Base-by-base conservation (phyloP, 176 grass and related monocot genomes). In the Oropetium thomaeum region DNA sequence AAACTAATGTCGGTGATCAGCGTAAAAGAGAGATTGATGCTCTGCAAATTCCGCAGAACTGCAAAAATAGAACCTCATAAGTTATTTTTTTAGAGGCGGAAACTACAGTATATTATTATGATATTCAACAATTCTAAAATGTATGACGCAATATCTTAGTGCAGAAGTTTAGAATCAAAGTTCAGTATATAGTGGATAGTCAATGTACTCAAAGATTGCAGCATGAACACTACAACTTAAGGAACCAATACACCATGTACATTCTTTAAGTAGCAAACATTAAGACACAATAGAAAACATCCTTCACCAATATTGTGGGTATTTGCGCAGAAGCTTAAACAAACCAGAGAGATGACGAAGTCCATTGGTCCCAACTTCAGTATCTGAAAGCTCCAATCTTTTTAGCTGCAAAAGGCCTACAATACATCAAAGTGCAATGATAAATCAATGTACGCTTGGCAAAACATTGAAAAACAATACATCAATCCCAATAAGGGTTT, bases 371-470 rank as follows among this genome's bases (percentile, higher is more conserved):
- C 96, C 96, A 26, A 92, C 87, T 74, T 74, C 89, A 43, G 91
- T 99, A 43, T 99, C 96, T 8, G 96, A 99, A 65, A 99, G 81
- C 70, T 90, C 92, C 80, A 99, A 86, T 75, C 58, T 88, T 90
- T 73, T 90, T 73, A 99, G 60, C 55, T 87, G 84, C 42, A 92
- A 8, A 66, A 96, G 87, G 70, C 82, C 96, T 99, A 76, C 72
- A 93, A 15, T 38, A 82, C 17, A 80, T 31, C 64, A 47, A 75
- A 13, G 49, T 45, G 61, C 58, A 78, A 41, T 76, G 13, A 86
- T 62, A 65, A 60, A 82, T 62, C 35, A 62, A 34, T 7, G 28
- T 40, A 53, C 69, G 69, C 8, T 79, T 79, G 25, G 38, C 14
- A 65, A 47, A 73, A 35, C 26, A 10, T 11, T 40, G 28, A 41